Evolutionary conservation across 2,329 filamentous ascomycete genomes (phyloP), one percentile per base, ranked within the genome.

Genomic region (Aspergillus uvarum): DNA sequence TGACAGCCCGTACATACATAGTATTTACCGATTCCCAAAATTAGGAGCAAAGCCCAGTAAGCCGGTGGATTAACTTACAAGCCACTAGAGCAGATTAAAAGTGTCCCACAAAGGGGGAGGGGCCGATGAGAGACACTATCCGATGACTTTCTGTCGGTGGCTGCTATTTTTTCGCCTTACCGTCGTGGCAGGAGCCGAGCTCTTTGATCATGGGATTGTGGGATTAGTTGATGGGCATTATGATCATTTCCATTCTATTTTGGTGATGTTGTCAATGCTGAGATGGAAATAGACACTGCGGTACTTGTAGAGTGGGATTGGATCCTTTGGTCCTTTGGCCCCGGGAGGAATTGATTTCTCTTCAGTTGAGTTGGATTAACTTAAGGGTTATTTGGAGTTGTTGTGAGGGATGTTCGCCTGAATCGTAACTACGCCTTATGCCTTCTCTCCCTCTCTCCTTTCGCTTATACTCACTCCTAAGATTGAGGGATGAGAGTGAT

Each of bases 61-160:
- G 38, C 29, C 29, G 47, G 47, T 35, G 32, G 32, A 35, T 35
- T 10, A 4, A 21, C 26, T 29, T 10, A 29, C 38, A 47, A 32
- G 38, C 38, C 38, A 38, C 52, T 54, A 54, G 38, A 47, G 52
- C 38, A 54, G 32, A 54, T 54, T 54, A 47, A 54, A 35, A 26
- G 38, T 47, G 35, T 54, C 52, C 50, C 52, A 54, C 52, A 21
- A 54, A 31, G 26, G 52, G 52, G 38, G 8, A 44, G 10, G 52
- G 38, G 38, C 38, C 26, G 26, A 29, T 44, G 38, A 44, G 16
- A 19, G 38, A 44, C 38, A 44, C 26, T 29, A 29, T 29, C 26
- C 26, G 7, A 29, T 29, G 26, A 16, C 6, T 16, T 19, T 16
- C 3, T 8, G 16, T 7, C 16, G 19, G 38, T 44, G 38, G 38